phyloP scores from a whole-genome alignment of 176 grass and related monocot genomes.

The Tuctoria greenei region DNA sequence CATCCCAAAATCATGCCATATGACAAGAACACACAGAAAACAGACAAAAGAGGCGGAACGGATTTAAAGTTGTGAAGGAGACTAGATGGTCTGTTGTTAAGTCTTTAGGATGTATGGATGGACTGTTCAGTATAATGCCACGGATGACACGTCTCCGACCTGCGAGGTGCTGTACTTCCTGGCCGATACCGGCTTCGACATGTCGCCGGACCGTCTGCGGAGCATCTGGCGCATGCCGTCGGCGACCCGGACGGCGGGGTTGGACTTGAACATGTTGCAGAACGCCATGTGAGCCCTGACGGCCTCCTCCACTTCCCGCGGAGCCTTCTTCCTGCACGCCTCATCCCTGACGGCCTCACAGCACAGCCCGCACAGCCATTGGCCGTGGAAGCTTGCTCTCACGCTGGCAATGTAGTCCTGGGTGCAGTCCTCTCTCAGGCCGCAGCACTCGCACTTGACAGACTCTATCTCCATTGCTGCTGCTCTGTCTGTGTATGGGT shows the following conservation, averaged over 20 bases:
- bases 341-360: conserved; percentile 88
- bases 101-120: conserved; percentile 18
- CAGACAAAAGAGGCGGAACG: conserved; percentile 28
- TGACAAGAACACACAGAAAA: conserved; percentile 41
- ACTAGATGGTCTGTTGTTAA: conserved; percentile 29
- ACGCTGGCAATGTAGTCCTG: conserved; percentile 78
- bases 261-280: conserved; percentile 68
- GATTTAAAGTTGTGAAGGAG: conserved; percentile 31
- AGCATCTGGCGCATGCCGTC: conserved; percentile 88
- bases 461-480: conserved; percentile 82
- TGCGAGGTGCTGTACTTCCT: conserved; percentile 60
- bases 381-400: conserved; percentile 70
- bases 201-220: conserved; percentile 63
- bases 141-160: conserved; percentile 50
- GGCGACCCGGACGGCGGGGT: conserved; percentile 66
- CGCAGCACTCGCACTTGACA: conserved; percentile 85
- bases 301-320: conserved; percentile 67
- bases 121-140: conserved; percentile 51
- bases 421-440: conserved; percentile 90
- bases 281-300: conserved; percentile 86
- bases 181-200: conserved; percentile 44
- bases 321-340: conserved; percentile 53
- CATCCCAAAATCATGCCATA: conserved; percentile 47
- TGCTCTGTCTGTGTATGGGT: not conserved
- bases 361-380: conserved; percentile 92